Base-by-base conservation (phyloP, 352 stramenopile genomes). In the Phytophthora sojae region DNA sequence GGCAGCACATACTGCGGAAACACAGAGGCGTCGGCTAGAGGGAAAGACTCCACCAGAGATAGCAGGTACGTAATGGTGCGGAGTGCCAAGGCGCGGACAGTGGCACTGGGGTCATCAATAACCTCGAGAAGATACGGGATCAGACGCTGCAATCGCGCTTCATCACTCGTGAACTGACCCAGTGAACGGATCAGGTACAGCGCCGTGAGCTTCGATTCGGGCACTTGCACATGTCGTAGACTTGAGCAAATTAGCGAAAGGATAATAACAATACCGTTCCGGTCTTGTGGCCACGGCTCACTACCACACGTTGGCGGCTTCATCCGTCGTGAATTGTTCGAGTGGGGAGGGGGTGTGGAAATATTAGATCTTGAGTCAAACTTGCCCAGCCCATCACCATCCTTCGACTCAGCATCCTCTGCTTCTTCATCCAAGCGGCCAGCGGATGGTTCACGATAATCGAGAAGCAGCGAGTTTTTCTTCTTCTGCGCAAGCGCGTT, bases 1-100 rank as follows among this genome's bases (percentile, higher is more conserved):
- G 96, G 98, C 44, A 99, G 92, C 23, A 99, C 95, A 75, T 99
- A 99, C 77, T 98, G 89, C 0, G 97, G 95, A 61, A 99, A 99
- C 2, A 99, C 91, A 35, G 96, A 95, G 1, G 96, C 93, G 69
- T 99, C 97, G 2, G 96, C 98, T 8, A 98, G 85, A 5, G 96
- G 94, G 64, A 99, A 97, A 0, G 73, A 89, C 58, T 94, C 89
- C n/a, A 99, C 86, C 19, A 96, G 71, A 29, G 85, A 91, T 37
- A 99, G 69, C 32, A 99, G 80, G 17, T 89, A 92, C 6, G 95
- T 96, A 7, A 99, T 77, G 1, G 92, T 96, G 26, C 95, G 86
- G 11, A 99, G 86, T 8, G 93, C 88, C 6, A 96, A 85, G 8
- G 96, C 90, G 19, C 97, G 82, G 11, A 99, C 95, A 6, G 92